Evolutionary conservation across 371 early-diverging fungal species (phyloP).

Genomic region (Mucor lusitanicus): DNA sequence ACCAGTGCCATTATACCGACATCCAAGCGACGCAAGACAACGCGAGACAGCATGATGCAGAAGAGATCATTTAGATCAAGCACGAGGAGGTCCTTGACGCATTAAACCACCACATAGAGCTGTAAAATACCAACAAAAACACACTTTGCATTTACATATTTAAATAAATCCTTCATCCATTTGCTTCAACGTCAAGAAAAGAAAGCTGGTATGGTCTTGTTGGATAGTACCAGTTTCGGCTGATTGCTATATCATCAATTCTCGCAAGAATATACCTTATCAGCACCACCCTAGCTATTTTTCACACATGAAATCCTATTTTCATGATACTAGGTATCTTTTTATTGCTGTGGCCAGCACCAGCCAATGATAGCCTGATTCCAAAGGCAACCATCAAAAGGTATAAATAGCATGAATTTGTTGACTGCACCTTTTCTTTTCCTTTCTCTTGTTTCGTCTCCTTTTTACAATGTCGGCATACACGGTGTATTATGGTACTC

Average conservation of each 20-base stretch:
- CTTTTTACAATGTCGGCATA: not conserved
- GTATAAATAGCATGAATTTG: not conserved
- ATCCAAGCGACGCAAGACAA: not conserved
- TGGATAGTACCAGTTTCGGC: no score
- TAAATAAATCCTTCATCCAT: no score
- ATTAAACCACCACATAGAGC: not conserved
- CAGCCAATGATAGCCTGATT: not conserved
- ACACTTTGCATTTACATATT: not conserved
- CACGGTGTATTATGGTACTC: slow-evolving; percentile 63
- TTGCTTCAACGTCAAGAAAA: not conserved
- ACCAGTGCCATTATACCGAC: slow-evolving; percentile 1
- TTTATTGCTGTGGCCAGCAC: not conserved
- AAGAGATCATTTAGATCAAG: not conserved
- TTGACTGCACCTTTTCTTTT: not conserved
- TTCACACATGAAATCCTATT: not conserved
- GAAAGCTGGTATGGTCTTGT: no score
- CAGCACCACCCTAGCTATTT: no score
- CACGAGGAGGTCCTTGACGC: not conserved
- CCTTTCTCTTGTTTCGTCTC: not conserved
- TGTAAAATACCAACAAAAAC: not conserved
- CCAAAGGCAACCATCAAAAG: not conserved
- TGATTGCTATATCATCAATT: no score
- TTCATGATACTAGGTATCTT: not conserved
- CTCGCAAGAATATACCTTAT: no score
- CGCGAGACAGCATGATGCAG: not conserved